Percentiles rank a stretch among this genome's conserved stretches.
Evolutionary conservation across 106 monocot genomes (phyloP).

Genomic region (Amphibolis antarctica): DNA sequence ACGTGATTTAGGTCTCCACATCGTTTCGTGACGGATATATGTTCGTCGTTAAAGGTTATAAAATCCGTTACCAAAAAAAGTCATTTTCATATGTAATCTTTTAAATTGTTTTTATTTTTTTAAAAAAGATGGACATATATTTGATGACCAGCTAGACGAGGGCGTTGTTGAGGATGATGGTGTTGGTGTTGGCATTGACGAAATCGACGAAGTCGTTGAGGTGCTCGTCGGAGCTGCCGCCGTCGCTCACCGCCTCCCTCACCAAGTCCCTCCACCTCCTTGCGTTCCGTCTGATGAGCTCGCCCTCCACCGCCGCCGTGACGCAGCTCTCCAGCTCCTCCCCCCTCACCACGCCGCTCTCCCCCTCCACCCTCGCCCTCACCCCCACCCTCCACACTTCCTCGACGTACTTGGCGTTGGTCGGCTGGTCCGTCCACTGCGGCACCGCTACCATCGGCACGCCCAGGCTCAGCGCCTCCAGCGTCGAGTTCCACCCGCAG

Average conservation of each 20-base stretch:
- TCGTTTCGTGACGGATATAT: too few species aligned
- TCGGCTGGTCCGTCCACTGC: constrained; percentile 18
- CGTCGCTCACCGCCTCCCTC: constrained; percentile 22
- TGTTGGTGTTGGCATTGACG: not conserved
- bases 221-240: constrained; percentile 43
- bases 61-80: too few species aligned
- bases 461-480: constrained; percentile 19
- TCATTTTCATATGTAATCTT: too few species aligned
- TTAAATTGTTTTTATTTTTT: too few species aligned
- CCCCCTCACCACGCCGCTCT: constrained; percentile 10
- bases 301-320: constrained; percentile 46
- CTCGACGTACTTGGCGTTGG: constrained; percentile 9
- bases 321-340: constrained; percentile 42
- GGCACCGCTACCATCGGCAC: constrained; percentile 16
- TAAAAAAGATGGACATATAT: too few species aligned
- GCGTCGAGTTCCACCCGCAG: constrained; percentile 54
- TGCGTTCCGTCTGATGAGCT: constrained; percentile 29
- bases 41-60: too few species aligned
- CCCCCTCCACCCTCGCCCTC: not conserved
- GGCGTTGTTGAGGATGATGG: too few species aligned
- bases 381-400: constrained; percentile 14
- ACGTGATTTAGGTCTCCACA: constrained; percentile 71
- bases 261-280: constrained; percentile 35
- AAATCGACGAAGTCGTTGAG: constrained; percentile 30
- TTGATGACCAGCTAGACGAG: too few species aligned